Evolutionary conservation across 495 filamentous ascomycete genomes (phyloP).

Genomic region (Hapsidospora chrysogenum): DNA sequence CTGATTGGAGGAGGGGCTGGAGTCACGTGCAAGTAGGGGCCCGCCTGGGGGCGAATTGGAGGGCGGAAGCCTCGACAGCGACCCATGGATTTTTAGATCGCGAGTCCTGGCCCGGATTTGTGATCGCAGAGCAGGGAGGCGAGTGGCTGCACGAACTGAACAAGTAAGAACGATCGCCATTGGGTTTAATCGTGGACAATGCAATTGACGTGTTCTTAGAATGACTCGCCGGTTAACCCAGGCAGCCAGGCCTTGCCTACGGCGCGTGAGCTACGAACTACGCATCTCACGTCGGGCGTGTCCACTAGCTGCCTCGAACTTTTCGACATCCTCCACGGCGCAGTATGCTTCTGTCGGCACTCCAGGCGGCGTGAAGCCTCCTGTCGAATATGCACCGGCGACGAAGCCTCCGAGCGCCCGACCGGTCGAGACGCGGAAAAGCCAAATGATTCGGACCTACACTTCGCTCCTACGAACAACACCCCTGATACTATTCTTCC

Average conservation of each 20-base stretch:
- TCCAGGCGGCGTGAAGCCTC: slow-evolving; percentile 1
- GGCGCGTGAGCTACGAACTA: neutral
- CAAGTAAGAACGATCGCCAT: too few relatives aligned
- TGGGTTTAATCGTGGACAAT: too few relatives aligned
- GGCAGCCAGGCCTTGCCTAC: slow-evolving; percentile 1
- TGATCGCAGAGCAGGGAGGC: too few relatives aligned
- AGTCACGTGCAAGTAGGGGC: too few relatives aligned
- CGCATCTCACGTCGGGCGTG: neutral
- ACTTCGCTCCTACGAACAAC: slow-evolving; percentile 81
- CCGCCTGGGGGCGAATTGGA: too few relatives aligned
- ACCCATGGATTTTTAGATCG: too few relatives aligned
- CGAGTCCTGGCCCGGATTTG: too few relatives aligned
- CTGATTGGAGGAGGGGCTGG: too few relatives aligned
- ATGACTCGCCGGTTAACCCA: too few relatives aligned
- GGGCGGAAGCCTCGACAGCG: too few relatives aligned
- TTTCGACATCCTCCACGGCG: slow-evolving; percentile 1
- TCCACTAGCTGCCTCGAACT: neutral
- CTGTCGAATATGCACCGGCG: slow-evolving; percentile 39
- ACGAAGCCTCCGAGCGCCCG: slow-evolving; percentile 82
- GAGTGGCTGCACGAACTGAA: too few relatives aligned
- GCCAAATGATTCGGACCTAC: slow-evolving; percentile 88
- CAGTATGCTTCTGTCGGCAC: neutral
- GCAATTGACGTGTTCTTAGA: too few relatives aligned
- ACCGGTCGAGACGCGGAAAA: slow-evolving; percentile 71
- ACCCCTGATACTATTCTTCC: slow-evolving; percentile 81